These are phyloP conservation scores for Aureobasidium melanogenum DNA, from an alignment of 2,329 filamentous ascomycete species.

Conservation along the genomic window DNA sequence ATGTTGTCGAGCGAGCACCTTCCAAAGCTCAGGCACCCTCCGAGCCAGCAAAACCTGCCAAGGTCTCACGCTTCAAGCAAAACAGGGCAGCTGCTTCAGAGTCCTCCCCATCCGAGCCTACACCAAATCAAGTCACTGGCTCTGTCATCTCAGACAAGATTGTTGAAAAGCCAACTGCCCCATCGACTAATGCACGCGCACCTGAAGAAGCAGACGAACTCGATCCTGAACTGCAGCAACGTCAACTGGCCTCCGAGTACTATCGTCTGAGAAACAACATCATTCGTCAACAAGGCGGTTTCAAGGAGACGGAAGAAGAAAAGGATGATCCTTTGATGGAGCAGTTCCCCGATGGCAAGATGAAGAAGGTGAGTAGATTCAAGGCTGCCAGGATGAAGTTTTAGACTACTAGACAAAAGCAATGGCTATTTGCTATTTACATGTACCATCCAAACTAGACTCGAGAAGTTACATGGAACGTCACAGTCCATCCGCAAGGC, in stretches of 20 bases:
- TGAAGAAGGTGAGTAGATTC: slow-evolving; percentile 32
- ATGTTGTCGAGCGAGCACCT: slow-evolving; percentile 27
- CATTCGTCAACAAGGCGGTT: slow-evolving; percentile 76
- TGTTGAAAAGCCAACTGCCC: slow-evolving; percentile 39
- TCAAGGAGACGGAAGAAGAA: slow-evolving; percentile 56
- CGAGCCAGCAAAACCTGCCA: slow-evolving; percentile 21
- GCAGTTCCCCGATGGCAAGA: slow-evolving; percentile 23
- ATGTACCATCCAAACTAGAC: background rate
- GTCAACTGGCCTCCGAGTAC: slow-evolving; percentile 75
- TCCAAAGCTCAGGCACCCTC: background rate
- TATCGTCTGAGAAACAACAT: slow-evolving; percentile 73
- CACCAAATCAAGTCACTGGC: background rate
- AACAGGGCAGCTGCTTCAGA: background rate
- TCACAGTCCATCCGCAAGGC: slow-evolving; percentile 1
- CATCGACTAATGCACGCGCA: slow-evolving; percentile 24
- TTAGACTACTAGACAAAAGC: background rate
- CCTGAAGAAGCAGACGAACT: slow-evolving; percentile 38
- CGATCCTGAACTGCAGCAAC: slow-evolving; percentile 62
- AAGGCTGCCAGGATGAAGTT: slow-evolving; percentile 27
- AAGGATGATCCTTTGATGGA: slow-evolving; percentile 51
- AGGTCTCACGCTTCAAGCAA: slow-evolving; percentile 35
- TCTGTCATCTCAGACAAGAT: slow-evolving; percentile 50
- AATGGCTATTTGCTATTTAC: background rate
- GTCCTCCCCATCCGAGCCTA: background rate
- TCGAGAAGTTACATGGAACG: background rate